Conservation (phyloP, 805 yeast species). For the Saccharomycodes ludwigii region DNA sequence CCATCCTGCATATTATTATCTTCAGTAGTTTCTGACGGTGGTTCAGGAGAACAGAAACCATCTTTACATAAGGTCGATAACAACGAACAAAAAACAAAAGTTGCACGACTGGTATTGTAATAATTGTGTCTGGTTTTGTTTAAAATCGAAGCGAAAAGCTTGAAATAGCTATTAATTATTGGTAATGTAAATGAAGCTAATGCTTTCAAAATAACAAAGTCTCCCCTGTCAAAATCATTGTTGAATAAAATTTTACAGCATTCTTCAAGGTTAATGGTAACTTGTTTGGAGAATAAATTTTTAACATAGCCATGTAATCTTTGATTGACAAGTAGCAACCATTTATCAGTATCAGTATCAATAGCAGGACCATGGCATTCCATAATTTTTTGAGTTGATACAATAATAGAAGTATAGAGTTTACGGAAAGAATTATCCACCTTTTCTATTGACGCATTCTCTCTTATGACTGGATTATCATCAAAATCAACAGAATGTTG, state of each 20-base stretch:
- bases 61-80: conserved; percentile 53
- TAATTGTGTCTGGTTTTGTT: conserved; percentile 37
- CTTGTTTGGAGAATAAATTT: conserved; percentile 27
- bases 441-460: conserved; percentile 19
- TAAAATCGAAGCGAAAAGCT: conserved; percentile 33
- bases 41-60: conserved; percentile 91
- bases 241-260: conserved; percentile 25
- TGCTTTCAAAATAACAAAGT: conserved; percentile 32
- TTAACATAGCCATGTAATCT: conserved; percentile 31
- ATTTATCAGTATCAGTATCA: conserved; percentile 45
- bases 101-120: conserved; percentile 42
- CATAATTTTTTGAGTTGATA: conserved; percentile 52
- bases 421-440: conserved; percentile 38
- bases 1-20: conserved; percentile 71
- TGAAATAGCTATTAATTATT: conserved; percentile 44
- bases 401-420: conserved; percentile 44
- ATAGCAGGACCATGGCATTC: conserved; percentile 25
- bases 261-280: conserved; percentile 25
- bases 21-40: conserved; percentile 47
- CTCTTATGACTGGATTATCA: no score
- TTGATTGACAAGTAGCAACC: conserved; percentile 46
- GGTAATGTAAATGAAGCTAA: conserved; percentile 49
- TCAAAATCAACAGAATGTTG: no score
- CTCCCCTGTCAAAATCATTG: conserved; percentile 26
- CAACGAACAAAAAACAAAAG: conserved; percentile 43